Evolutionary conservation across 306 rosid genomes (phyloP).

Genomic region (Lathyrus sativus): DNA sequence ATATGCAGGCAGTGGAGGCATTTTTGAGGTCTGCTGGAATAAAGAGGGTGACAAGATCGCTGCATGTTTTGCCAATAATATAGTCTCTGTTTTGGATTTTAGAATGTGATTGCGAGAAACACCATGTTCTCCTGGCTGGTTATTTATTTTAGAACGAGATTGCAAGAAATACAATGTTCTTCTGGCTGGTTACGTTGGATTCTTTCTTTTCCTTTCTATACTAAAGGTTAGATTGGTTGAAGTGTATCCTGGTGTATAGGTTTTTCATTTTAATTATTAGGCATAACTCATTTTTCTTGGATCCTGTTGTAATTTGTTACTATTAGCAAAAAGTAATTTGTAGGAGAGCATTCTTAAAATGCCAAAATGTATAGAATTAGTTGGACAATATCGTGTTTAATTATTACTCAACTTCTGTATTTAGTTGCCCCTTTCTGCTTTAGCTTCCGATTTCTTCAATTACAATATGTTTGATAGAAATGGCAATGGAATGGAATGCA

Average conservation of each 20-base stretch:
- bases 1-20: conserved; percentile 70
- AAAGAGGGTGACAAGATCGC: conserved; percentile 90
- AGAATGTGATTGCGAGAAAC: conserved; percentile 43
- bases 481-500: background rate
- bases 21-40: conserved; percentile 93
- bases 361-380: conserved; percentile 35
- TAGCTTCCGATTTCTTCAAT: background rate
- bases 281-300: conserved; percentile 36
- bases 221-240: conserved; percentile 34
- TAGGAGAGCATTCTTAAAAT: conserved; percentile 25
- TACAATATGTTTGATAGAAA: background rate
- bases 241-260: conserved; percentile 43
- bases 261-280: conserved; percentile 37
- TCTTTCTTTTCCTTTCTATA: conserved; percentile 36
- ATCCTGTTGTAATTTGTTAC: conserved; percentile 28
- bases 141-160: too few species aligned
- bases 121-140: conserved; percentile 19
- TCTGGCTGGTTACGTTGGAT: conserved; percentile 16
- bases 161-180: too few species aligned
- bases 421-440: conserved; percentile 10
- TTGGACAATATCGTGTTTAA: conserved; percentile 10
- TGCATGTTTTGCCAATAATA: conserved; percentile 78
- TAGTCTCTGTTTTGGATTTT: conserved; percentile 61
- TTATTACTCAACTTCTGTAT: background rate
- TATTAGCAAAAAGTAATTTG: conserved; percentile 28